These are phyloP conservation scores for Yamadazyma paraphyllophila DNA, from an alignment of 805 yeast genomes.

Conservation along the genomic window DNA sequence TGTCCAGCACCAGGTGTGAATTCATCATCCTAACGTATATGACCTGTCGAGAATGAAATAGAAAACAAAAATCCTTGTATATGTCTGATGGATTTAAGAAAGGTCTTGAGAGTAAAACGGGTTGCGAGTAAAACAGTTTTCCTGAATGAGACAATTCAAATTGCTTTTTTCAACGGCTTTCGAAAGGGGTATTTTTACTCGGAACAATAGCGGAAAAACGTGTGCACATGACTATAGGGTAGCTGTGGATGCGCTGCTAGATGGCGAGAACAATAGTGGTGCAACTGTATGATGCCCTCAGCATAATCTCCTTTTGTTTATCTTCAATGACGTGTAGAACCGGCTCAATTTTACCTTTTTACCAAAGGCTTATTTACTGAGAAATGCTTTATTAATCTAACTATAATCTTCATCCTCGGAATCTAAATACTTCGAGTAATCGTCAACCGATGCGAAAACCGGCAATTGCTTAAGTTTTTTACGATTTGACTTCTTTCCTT, in stretches of 20 bases:
- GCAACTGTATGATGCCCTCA: no score
- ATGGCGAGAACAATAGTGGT: no score
- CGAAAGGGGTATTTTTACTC: neutral
- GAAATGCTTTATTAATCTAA: slow-evolving; percentile 4
- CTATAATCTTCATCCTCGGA: slow-evolving; percentile 57
- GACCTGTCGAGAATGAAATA: no score
- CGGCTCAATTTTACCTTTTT: no score
- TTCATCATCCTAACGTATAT: neutral
- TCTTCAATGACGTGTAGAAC: neutral
- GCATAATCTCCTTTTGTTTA: neutral
- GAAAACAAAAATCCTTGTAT: neutral
- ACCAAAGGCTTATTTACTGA: no score
- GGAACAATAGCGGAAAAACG: neutral
- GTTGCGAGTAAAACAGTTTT: slow-evolving; percentile 4
- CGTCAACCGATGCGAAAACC: slow-evolving; percentile 84
- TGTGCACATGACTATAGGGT: neutral
- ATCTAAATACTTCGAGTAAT: slow-evolving; percentile 69
- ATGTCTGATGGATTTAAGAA: neutral
- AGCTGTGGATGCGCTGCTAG: no score
- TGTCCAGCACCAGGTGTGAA: slow-evolving; percentile 3
- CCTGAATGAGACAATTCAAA: neutral
- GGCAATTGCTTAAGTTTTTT: slow-evolving; percentile 69
- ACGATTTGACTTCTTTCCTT: slow-evolving; percentile 43
- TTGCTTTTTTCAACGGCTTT: slow-evolving; percentile 8
- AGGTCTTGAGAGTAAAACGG: no score